Conservation (phyloP, 2,329 filamentous ascomycete genomes). For the Hymenoscyphus salicellus region DNA sequence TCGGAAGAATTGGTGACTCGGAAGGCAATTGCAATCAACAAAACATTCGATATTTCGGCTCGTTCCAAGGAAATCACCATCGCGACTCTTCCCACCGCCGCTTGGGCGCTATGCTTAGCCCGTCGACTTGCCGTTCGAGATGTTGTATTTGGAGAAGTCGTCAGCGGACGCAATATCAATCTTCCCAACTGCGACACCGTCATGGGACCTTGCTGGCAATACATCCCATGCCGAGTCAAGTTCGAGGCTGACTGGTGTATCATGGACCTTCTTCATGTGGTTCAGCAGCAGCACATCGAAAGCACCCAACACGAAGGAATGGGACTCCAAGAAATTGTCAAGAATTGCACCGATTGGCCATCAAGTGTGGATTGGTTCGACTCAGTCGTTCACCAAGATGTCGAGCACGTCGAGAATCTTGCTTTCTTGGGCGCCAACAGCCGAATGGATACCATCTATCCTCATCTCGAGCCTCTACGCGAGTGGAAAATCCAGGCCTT, state of each 20-base stretch:
- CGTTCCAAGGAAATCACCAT: slow-evolving; percentile 41
- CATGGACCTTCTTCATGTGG: slow-evolving; percentile 34
- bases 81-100: slow-evolving; percentile 43
- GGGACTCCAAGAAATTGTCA: slow-evolving; percentile 37
- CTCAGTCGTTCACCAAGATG: slow-evolving; percentile 40
- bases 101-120: slow-evolving; percentile 44
- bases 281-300: slow-evolving; percentile 37
- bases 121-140: slow-evolving; percentile 36
- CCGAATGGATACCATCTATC: slow-evolving; percentile 37
- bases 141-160: slow-evolving; percentile 44
- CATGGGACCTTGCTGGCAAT: slow-evolving; percentile 46
- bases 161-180: slow-evolving; percentile 42
- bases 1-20: slow-evolving; percentile 18
- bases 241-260: slow-evolving; percentile 38
- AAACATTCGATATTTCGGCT: slow-evolving; percentile 24
- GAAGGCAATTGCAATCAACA: slow-evolving; percentile 37
- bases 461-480: slow-evolving; percentile 36
- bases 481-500: slow-evolving; percentile 11
- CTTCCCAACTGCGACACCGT: slow-evolving; percentile 39
- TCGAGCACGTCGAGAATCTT: slow-evolving; percentile 43
- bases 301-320: slow-evolving; percentile 37
- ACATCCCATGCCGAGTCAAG: slow-evolving; percentile 43
- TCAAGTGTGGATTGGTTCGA: slow-evolving; percentile 33
- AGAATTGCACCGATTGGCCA: slow-evolving; percentile 38
- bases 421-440: slow-evolving; percentile 37